Base-by-base conservation (phyloP, 371 early-diverging fungal species). In the Mortierella sp. region DNA sequence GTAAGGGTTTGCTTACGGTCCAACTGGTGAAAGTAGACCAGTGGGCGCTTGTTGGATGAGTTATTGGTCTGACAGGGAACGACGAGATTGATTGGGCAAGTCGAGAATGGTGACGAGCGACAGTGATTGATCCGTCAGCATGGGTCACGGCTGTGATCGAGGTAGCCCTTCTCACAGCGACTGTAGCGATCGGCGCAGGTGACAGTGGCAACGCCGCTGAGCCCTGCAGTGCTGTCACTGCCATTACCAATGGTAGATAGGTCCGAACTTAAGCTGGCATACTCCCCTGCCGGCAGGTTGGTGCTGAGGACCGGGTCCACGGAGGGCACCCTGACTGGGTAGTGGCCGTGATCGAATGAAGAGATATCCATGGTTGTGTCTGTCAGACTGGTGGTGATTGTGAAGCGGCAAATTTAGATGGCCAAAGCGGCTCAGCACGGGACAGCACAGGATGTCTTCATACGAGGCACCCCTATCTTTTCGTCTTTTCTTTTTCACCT, bases 261-360 rank as follows among this genome's bases (percentile, higher is more conserved):
- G 27, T 58, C 50, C 21, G 52, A 27, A 14, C 49, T 27, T 3
- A 68, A 39, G 18, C 53, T 53, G 13, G 67, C 42, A 28, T 63
- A 19, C 52, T 34, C 24, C 26, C 59, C 63, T 23, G 45, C 58
- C 31, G 52, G 67, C 16, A 46, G 28, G 27, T 61, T 59, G 16
- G 41, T 24, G 9, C 45, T 63, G 3, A 49, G 64, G 41, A 41
- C 43, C 31, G 70, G 65, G 60, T 69, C 79, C 21, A 79, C 69
- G 2, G 79, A 78, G 54, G 61, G 49, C 72, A 59, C 51, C 67
- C 67, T 24, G 30, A 54, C 64, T n/a, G 79, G 79, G 41, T 78
- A 68, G 72, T 78, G 72, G 61, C 72, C 71, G 21, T 67, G 67
- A 65, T 78, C 79, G 64, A 78, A 78, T 27, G 55, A 51, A 48